Conservation (phyloP, 2,329 filamentous ascomycete genomes). For the Cadophora gregata region DNA sequence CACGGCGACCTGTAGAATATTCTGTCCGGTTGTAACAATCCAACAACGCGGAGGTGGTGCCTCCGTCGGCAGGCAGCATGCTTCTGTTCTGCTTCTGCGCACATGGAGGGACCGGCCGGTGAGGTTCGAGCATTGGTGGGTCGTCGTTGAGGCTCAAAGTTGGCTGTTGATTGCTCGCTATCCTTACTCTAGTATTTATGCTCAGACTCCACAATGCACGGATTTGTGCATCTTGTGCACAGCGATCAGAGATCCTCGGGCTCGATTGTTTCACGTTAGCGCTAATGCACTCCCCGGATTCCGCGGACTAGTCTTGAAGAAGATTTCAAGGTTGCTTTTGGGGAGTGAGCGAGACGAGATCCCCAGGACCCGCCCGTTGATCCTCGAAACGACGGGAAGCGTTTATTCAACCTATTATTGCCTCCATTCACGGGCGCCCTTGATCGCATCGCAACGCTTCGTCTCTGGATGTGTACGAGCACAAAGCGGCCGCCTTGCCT, state of each 20-base stretch:
- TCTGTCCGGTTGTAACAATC: not conserved
- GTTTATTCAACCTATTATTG: conserved; percentile 34
- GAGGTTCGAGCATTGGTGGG: not conserved
- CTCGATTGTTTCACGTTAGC: conserved; percentile 32
- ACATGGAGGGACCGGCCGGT: not conserved
- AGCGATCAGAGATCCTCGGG: conserved; percentile 4
- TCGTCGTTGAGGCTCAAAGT: conserved; percentile 19
- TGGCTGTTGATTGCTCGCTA: conserved; percentile 2
- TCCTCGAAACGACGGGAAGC: conserved; percentile 26
- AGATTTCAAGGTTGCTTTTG: not conserved
- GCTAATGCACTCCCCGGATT: conserved; percentile 35
- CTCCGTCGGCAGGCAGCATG: conserved; percentile 4
- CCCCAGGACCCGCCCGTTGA: not conserved
- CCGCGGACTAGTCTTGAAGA: conserved; percentile 2
- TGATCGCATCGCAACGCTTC: not conserved
- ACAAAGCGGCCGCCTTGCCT: conserved; percentile 6
- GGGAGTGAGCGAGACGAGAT: conserved; percentile 1
- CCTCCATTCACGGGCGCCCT: conserved; percentile 14
- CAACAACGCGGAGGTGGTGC: conserved; percentile 7
- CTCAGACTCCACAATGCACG: conserved; percentile 24
- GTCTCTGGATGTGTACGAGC: conserved; percentile 7
- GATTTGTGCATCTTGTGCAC: conserved; percentile 14
- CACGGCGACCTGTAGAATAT: conserved; percentile 13
- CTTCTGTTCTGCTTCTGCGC: no score
- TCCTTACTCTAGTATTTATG: conserved; percentile 29